A percentile compares a stretch with the other conserved stretches of the same genome.
Conservation (phyloP, 2,329 filamentous ascomycete species). For the Leptodontidium sp. region DNA sequence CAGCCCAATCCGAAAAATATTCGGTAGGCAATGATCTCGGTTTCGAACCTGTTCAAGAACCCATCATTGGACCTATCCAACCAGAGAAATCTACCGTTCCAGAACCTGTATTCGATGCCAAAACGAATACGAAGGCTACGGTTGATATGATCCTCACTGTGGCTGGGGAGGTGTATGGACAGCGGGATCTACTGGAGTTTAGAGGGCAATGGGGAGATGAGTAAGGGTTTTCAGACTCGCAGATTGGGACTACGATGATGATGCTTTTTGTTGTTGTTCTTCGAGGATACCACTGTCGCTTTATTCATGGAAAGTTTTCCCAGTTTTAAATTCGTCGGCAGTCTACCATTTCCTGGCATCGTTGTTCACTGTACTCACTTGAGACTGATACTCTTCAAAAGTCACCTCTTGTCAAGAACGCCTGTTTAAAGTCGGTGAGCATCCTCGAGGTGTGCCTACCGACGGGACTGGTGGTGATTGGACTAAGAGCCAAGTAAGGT, state of each 20-base stretch:
- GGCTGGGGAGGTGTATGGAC: conserved; percentile 87
- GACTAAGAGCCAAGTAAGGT: too few species aligned
- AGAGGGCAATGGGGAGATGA: conserved; percentile 65
- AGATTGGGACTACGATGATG: not conserved
- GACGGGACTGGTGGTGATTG: too few species aligned
- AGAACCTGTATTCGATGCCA: conserved; percentile 6
- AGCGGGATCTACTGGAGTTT: conserved; percentile 83
- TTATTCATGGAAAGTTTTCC: too few species aligned
- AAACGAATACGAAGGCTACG: conserved; percentile 63
- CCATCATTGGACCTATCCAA: conserved; percentile 27
- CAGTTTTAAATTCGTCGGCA: too few species aligned
- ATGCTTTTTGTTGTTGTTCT: not conserved
- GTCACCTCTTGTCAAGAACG: too few species aligned
- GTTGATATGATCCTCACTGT: conserved; percentile 93
- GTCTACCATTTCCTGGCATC: too few species aligned
- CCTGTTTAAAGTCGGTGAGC: too few species aligned
- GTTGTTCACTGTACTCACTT: too few species aligned
- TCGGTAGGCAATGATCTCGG: not conserved
- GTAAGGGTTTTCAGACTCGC: conserved; percentile 44
- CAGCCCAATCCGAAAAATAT: too few species aligned
- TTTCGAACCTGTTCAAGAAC: conserved; percentile 17
- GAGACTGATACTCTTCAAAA: too few species aligned
- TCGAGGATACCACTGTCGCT: not conserved
- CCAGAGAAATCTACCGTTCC: not conserved
- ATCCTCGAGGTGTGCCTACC: too few species aligned